Evolutionary conservation across 768 basidiomycete genomes (phyloP), one percentile per base, ranked within the genome.

Genomic region (Agrocybe praecox): DNA sequence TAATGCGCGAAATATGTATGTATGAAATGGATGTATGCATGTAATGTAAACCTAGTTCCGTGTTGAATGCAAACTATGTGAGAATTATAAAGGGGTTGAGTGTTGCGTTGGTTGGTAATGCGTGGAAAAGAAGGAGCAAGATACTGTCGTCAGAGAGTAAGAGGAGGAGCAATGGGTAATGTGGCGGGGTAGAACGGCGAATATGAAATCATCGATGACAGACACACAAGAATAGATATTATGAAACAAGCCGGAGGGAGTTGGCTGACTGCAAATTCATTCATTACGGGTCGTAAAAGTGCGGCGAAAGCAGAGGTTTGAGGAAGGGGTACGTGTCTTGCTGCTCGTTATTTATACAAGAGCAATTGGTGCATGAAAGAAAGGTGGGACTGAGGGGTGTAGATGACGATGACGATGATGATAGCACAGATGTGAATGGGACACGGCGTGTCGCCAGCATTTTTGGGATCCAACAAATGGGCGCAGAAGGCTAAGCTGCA

Each of bases 171-270:
- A 40, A 40, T 40, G 12, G n/a, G n/a, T 18, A n/a, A 50, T 48
- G 59, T 23, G 59, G 26, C 46, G 48, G 22, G 29, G 55, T 59
- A 58, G 60, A n/a, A 52, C 45, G 46, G n/a, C 49, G 21, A 49
- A 44, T 10, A 36, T n/a, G n/a, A n/a, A n/a, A n/a, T n/a, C n/a
- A n/a, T n/a, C n/a, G 47, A 23, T 47, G 46, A 23, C 21, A 15
- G 12, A 23, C 9, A 18, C 44, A 19, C 8, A 46, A 11, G 23
- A 46, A 46, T 24, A 23, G 33, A n/a, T 43, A 59, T 73, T 65
- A 75, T 61, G 75, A 75, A 49, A 40, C 36, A 40, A 40, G 36
- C 36, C 36, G n/a, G 5, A 6, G 33, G 33, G 36, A 40, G 9
- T 29, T 4, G 26, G 26, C 36, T 40, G 36, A 40, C 36, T 40